Conservation (phyloP, 1,284 basidiomycete genomes). For the Porodaedalea pini region DNA sequence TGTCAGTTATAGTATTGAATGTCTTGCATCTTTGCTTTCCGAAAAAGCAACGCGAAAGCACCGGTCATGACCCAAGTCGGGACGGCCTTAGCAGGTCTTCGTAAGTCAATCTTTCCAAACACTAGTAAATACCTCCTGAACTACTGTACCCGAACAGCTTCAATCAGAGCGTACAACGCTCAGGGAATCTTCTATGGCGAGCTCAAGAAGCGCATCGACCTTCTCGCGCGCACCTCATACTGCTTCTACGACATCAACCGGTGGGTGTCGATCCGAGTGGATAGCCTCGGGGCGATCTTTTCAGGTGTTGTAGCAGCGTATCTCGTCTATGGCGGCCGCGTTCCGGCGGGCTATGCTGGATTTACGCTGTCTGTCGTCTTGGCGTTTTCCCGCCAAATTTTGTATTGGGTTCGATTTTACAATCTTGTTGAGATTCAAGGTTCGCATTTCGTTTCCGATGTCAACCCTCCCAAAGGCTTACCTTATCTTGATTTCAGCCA, state of each 20-base stretch:
- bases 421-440: conserved; percentile 22
- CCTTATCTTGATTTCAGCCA: conserved; percentile 9
- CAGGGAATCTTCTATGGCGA: conserved; percentile 21
- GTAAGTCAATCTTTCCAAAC: conserved; percentile 8
- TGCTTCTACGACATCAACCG: conserved; percentile 25
- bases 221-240: conserved; percentile 20
- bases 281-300: conserved; percentile 22
- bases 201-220: conserved; percentile 23
- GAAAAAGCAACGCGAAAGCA: conserved; percentile 35
- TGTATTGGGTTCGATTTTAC: conserved; percentile 21
- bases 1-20: too few species aligned
- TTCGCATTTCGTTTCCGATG: not conserved
- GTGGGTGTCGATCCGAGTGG: conserved; percentile 22
- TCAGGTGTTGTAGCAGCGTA: conserved; percentile 19
- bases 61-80: conserved; percentile 45
- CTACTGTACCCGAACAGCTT: conserved; percentile 27
- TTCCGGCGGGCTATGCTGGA: conserved; percentile 18
- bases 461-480: not conserved
- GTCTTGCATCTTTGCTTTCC: too few species aligned
- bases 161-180: conserved; percentile 27
- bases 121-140: not conserved
- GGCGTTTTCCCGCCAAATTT: conserved; percentile 11
- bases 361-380: conserved; percentile 22
- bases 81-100: conserved; percentile 37
- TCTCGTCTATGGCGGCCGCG: conserved; percentile 20